phyloP scores from a whole-genome alignment of 495 filamentous ascomycete species.

The Talaromyces ruber region DNA sequence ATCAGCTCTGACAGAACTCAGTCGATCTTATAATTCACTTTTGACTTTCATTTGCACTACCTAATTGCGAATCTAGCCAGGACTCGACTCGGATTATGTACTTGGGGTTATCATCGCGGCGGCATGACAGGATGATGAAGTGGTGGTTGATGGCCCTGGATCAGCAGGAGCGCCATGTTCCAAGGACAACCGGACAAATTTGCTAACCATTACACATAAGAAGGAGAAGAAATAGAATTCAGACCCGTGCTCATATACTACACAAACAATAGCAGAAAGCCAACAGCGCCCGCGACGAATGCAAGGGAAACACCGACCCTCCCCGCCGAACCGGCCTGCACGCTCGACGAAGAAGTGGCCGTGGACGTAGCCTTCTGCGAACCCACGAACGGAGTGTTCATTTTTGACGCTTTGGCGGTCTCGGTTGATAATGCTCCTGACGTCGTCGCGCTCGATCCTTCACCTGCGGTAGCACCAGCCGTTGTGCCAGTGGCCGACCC shows the following conservation, averaged over 20 bases:
- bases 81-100: not conserved
- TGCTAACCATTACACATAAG: not conserved
- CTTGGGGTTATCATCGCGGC: not conserved
- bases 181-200: not conserved
- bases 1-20: not conserved
- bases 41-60: not conserved
- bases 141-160: not conserved
- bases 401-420: not conserved
- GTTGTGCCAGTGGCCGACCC: constrained; percentile 7
- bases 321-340: constrained; percentile 11
- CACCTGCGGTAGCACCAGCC: constrained; percentile 7
- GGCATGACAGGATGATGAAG: not conserved
- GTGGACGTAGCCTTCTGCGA: not conserved
- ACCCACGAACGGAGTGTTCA: constrained; percentile 1
- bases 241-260: too few relatives aligned
- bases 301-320: not conserved
- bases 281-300: not conserved
- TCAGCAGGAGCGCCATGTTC: not conserved
- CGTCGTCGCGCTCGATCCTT: constrained; percentile 1
- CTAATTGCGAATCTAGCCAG: not conserved
- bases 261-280: not conserved
- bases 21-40: not conserved
- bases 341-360: not conserved
- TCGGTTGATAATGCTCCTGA: constrained; percentile 5
- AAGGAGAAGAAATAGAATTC: too few relatives aligned